Base-by-base conservation (phyloP, 768 basidiomycete genomes). In the Lactifluus hygrophoroides region DNA sequence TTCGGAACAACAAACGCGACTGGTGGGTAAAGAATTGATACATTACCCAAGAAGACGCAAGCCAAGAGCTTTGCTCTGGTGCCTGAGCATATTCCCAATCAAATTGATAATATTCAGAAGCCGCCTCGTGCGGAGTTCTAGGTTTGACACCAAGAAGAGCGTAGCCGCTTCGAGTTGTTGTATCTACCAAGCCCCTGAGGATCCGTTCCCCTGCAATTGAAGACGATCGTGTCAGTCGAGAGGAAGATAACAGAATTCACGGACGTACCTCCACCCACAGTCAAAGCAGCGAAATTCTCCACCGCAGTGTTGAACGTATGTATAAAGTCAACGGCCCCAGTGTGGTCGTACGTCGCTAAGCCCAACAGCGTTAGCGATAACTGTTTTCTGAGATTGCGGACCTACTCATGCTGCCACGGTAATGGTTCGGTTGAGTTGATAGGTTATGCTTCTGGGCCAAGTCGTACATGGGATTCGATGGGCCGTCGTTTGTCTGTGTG, bases 21-120 rank as follows among this genome's bases (percentile, higher is more conserved):
- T 66, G 65, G 66, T 54, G 46, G 17, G 42, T 44, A 57, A n/a
- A 51, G 60, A 54, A 52, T 14, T 37, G 57, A 58, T 44, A 64
- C 51, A 40, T 69, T 69, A 83, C 85, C 83, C 82, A 82, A 21
- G 83, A 75, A 5, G 81, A 77, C n/a, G 82, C 82, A 21, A 86
- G 71, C 73, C 79, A 79, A 0, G 84, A 85, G 0, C 79, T 80
- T 66, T 84, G 76, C 32, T 83, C 82, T 1, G 85, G 85, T 3
- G 80, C 75, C 65, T 86, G 77, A 38, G 75, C 79, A 64, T 78
- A 82, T 62, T 83, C 80, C 71, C 70, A 73, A 50, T 73, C 72
- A 46, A 73, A 73, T 56, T 66, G 60, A 38, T 64, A 84, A 65
- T 86, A 87, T 66, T 86, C 83, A 3, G 80, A 72, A 11, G 75